Base-by-base conservation (phyloP, 2,329 filamentous ascomycete species). In the Botrytis tulipae region DNA sequence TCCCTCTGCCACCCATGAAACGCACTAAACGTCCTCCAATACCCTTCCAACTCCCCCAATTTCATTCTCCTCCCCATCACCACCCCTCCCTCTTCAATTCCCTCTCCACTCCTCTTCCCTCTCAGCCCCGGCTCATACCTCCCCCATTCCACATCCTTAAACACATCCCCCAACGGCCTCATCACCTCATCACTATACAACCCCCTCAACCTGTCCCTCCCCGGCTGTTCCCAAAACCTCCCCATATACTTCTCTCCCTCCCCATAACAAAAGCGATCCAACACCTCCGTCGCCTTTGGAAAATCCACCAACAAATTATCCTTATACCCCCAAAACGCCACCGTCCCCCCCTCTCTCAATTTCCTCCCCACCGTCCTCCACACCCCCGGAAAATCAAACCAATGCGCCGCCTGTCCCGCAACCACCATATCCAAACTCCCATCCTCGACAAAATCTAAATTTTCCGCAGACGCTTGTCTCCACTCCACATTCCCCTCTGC, bases 281-380 rank as follows among this genome's bases (percentile, higher is more conserved):
- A 83, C 37, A 91, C 83, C 62, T 79, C 79, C 37, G 86, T 89
- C 25, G 88, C 87, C 48, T 78, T 77, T 10, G 86, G 85, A 76
- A 84, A 84, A 35, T 87, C 85, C 25, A 89, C 81, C 70, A 92
- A 84, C 48, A 89, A 83, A 78, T 87, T 89, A 80, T 92, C 90
- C 78, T 88, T 89, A 80, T 92, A 92, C 2, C 89, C 89, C 87
- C 87, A 91, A 79, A 90, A 89, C 0, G 89, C 89, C n/a, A 92
- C 77, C 0, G 87, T 88, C 25, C 89, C 89, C 22, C 87, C 87
- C 2, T 81, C 80, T 67, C 86, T 84, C 59, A 91, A 81, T 12
- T 89, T 85, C 20, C 88, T 84, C 16, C 82, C 82, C 73, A 91
- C 79, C 77, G 88, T 86, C 0, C 84, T 84, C 87, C 88, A 92